Evolutionary conservation across 106 monocot species (phyloP).

Genomic region (Platanthera guangdongensis): DNA sequence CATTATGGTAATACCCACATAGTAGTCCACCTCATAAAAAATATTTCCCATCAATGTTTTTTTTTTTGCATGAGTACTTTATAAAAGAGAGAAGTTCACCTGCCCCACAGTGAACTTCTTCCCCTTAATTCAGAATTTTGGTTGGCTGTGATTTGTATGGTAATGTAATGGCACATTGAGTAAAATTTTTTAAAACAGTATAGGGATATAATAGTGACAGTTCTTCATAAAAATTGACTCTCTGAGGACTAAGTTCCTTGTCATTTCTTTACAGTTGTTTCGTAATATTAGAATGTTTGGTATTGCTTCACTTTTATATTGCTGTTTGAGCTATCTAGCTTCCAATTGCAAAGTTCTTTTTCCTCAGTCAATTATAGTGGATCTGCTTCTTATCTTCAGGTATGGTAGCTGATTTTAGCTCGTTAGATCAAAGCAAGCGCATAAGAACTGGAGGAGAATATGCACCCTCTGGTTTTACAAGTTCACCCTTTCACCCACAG

Average conservation of each 20-base stretch:
- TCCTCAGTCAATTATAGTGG: not conserved
- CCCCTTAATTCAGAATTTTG: too few species aligned
- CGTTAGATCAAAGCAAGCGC: conserved; percentile 89
- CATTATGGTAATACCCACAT: too few species aligned
- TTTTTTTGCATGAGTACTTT: too few species aligned
- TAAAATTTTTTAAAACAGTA: too few species aligned
- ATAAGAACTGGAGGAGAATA: conserved; percentile 87
- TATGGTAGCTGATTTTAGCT: conserved; percentile 56
- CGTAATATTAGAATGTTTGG: not conserved
- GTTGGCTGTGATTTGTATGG: too few species aligned
- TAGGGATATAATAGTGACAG: not conserved
- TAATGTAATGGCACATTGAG: too few species aligned
- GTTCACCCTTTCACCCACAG: conserved; percentile 56
- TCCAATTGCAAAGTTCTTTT: not conserved
- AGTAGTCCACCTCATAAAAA: too few species aligned
- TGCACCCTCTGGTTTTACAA: conserved; percentile 49
- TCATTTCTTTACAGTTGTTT: not conserved
- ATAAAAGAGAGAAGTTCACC: too few species aligned
- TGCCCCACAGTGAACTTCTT: too few species aligned
- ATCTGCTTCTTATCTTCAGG: conserved; percentile 22
- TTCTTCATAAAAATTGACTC: not conserved
- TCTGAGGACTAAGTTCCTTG: not conserved
- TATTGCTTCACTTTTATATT: not conserved
- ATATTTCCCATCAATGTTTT: too few species aligned
- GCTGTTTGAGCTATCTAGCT: not conserved